Evolutionary conservation across 208 protist species (phyloP).

Genomic region (Blechomonas ayalai): DNA sequence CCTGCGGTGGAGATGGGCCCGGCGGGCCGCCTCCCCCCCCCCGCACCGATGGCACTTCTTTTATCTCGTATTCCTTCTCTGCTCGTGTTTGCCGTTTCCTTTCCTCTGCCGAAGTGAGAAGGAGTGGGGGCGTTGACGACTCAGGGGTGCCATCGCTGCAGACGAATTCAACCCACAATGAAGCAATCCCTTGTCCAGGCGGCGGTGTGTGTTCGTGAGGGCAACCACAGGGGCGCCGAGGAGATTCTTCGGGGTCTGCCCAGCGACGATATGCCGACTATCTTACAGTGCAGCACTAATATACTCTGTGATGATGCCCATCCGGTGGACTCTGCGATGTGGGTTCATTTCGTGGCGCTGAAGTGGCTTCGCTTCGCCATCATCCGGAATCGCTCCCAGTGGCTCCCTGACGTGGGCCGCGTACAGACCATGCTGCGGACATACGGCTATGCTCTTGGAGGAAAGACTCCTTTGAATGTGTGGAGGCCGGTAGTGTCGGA

Average conservation of each 20-base stretch:
- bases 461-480: no score
- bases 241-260: slow-evolving; percentile 28
- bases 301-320: slow-evolving; percentile 6
- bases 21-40: no score
- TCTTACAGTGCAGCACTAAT: slow-evolving; percentile 20
- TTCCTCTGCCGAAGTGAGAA: no score
- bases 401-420: slow-evolving; percentile 6
- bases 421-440: slow-evolving; percentile 25
- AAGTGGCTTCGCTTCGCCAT: slow-evolving; percentile 53
- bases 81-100: no score
- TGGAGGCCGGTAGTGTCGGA: slow-evolving; percentile 67
- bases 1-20: no score
- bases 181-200: slow-evolving; percentile 25
- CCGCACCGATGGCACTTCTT: no score
- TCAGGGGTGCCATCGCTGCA: no score
- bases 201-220: slow-evolving; percentile 37
- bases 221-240: slow-evolving; percentile 47
- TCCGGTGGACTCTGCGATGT: slow-evolving; percentile 14
- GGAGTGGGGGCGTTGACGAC: no score
- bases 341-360: slow-evolving; percentile 59
- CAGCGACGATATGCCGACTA: slow-evolving; percentile 12
- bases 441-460: slow-evolving; percentile 19
- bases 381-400: slow-evolving; percentile 16
- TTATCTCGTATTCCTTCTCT: no score
- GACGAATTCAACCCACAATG: no score